Evolutionary conservation across 371 early-diverging fungal species (phyloP).

Genomic region (Rhizopus delemar): DNA sequence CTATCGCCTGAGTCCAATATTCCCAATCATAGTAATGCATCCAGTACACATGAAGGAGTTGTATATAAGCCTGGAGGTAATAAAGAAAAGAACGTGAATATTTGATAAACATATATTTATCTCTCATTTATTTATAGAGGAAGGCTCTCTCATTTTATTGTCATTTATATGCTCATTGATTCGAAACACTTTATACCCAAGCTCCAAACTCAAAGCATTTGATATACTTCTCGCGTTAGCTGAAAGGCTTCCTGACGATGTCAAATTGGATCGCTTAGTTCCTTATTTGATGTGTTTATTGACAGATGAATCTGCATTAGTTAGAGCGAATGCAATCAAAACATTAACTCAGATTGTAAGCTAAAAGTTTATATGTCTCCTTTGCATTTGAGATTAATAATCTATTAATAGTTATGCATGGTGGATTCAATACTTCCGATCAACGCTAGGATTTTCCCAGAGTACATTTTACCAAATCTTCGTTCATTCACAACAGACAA

Average conservation of each 20-base stretch:
- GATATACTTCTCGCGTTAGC: slow-evolving; percentile 75
- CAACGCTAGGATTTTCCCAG: slow-evolving; percentile 86
- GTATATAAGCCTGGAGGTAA: slow-evolving; percentile 19
- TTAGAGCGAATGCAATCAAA: slow-evolving; percentile 75
- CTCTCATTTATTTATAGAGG: slow-evolving; percentile 39
- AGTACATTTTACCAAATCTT: slow-evolving; percentile 83
- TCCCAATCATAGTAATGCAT: slow-evolving; percentile 34
- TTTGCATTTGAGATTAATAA: background rate
- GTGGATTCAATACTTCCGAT: slow-evolving; percentile 78
- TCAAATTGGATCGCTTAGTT: slow-evolving; percentile 78
- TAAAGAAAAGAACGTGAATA: background rate
- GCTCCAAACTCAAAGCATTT: slow-evolving; percentile 73
- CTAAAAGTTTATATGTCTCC: background rate
- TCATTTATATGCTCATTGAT: slow-evolving; percentile 71
- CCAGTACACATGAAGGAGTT: background rate
- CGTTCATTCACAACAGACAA: slow-evolving; percentile 68
- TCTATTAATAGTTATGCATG: slow-evolving; percentile 58
- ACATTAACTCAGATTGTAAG: slow-evolving; percentile 76
- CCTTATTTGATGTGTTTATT: slow-evolving; percentile 81
- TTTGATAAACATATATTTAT: background rate
- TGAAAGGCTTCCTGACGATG: slow-evolving; percentile 70
- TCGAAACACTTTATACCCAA: slow-evolving; percentile 71
- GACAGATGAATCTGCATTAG: slow-evolving; percentile 68
- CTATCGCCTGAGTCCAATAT: slow-evolving; percentile 48
- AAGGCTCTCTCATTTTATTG: slow-evolving; percentile 62